These are phyloP conservation scores for Pyricularia sp. DNA, from an alignment of 2,329 filamentous ascomycete genomes.

Conservation along the genomic window DNA sequence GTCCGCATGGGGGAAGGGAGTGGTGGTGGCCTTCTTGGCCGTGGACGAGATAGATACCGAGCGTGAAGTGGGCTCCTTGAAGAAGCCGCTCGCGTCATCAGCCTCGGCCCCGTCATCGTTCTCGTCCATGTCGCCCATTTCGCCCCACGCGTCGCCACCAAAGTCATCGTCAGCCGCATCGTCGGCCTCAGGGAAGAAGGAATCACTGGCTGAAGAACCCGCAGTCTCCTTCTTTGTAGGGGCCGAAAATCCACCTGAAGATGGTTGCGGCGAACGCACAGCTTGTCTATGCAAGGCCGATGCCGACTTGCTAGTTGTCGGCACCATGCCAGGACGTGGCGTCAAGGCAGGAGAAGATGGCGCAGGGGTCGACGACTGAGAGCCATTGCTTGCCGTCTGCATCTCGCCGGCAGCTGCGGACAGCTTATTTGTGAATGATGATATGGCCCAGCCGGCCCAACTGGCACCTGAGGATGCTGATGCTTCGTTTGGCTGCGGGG, in stretches of 20 bases:
- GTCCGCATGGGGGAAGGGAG: slow-evolving; percentile 58
- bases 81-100: slow-evolving; percentile 3
- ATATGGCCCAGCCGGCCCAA: slow-evolving; percentile 97
- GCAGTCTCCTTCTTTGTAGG: slow-evolving; percentile 15
- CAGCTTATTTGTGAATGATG: slow-evolving; percentile 93
- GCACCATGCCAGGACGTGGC: slow-evolving; percentile 21
- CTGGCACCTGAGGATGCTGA: slow-evolving; percentile 67
- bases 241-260: slow-evolving; percentile 14
- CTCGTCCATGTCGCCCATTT: slow-evolving; percentile 57
- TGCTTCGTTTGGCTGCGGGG: slow-evolving; percentile 49
- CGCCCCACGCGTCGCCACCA: slow-evolving; percentile 63
- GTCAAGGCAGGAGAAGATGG: slow-evolving; percentile 27
- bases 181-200: slow-evolving; percentile 45
- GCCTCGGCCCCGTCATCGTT: slow-evolving; percentile 26
- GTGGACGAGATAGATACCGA: slow-evolving; percentile 21
- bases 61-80: neutral
- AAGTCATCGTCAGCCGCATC: slow-evolving; percentile 32
- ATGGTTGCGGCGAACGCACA: slow-evolving; percentile 39
- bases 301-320: slow-evolving; percentile 31
- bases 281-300: slow-evolving; percentile 53
- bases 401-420: slow-evolving; percentile 82
- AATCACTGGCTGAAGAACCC: slow-evolving; percentile 31
- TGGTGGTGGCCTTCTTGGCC: slow-evolving; percentile 26
- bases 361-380: slow-evolving; percentile 25
- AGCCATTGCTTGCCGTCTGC: slow-evolving; percentile 36